Percentiles rank a stretch among this genome's conserved stretches.
Evolutionary conservation across 2,329 filamentous ascomycete genomes (phyloP).

Genomic region (Xylariaceae sp.): DNA sequence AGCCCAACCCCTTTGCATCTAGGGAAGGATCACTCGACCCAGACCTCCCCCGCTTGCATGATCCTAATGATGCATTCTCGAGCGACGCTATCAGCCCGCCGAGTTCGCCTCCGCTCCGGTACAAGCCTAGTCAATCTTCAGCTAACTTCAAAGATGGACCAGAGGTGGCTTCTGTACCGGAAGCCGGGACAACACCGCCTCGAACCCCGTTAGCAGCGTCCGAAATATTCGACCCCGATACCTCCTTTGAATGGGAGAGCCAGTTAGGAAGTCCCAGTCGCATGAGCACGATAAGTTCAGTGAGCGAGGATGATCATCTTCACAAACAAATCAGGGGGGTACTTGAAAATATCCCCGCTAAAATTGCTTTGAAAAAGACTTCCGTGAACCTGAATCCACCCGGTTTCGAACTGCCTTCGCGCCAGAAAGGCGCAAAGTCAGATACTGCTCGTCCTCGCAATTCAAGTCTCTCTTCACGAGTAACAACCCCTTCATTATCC

Average conservation of each 20-base stretch:
- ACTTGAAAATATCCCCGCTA: slow-evolving; percentile 67
- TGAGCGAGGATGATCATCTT: slow-evolving; percentile 56
- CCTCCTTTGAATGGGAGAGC: slow-evolving; percentile 28
- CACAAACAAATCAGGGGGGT: slow-evolving; percentile 76
- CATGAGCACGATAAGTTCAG: slow-evolving; percentile 27
- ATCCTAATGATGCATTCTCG: slow-evolving; percentile 23
- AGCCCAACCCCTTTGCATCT: slow-evolving; percentile 26
- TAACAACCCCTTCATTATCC: slow-evolving; percentile 32
- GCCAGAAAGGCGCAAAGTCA: slow-evolving; percentile 35
- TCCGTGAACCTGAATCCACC: slow-evolving; percentile 50
- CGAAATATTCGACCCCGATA: slow-evolving; percentile 39
- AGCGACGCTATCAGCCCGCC: slow-evolving; percentile 36
- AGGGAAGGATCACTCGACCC: slow-evolving; percentile 38
- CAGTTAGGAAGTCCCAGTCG: slow-evolving; percentile 27
- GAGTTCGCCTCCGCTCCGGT: slow-evolving; percentile 39
- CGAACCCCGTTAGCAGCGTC: slow-evolving; percentile 37
- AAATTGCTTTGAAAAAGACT: slow-evolving; percentile 63
- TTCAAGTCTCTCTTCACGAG: slow-evolving; percentile 40
- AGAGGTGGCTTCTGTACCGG: slow-evolving; percentile 33
- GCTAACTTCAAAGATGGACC: slow-evolving; percentile 39
- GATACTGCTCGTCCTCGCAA: slow-evolving; percentile 39
- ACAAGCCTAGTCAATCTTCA: slow-evolving; percentile 30
- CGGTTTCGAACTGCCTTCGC: slow-evolving; percentile 43
- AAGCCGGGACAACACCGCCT: slow-evolving; percentile 31
- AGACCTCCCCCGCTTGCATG: slow-evolving; percentile 27